Conservation (phyloP, 352 stramenopile species). For the Phytophthora sp. region DNA sequence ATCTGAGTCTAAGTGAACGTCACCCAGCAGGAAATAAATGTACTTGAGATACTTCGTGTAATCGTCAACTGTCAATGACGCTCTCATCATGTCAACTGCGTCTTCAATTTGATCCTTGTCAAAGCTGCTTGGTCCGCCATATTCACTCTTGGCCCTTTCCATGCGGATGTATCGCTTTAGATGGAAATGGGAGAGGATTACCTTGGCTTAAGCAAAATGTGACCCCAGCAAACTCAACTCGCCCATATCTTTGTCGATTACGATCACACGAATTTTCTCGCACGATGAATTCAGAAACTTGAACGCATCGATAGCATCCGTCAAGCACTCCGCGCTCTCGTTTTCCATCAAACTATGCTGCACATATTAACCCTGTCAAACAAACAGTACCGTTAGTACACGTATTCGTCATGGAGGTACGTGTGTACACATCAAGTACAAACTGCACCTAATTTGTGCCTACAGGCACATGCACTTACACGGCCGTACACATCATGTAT, state of each 20-base stretch:
- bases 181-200: conserved; percentile 3
- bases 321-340: not conserved
- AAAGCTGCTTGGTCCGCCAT: not conserved
- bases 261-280: not conserved
- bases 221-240: not conserved
- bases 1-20: not conserved
- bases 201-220: not conserved
- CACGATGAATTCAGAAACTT: not conserved
- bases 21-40: not conserved
- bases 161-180: not conserved
- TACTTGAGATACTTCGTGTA: not conserved
- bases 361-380: not conserved
- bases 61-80: not conserved
- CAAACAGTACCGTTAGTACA: not conserved
- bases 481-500: not conserved
- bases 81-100: not conserved
- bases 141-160: not conserved
- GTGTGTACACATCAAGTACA: not conserved
- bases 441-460: not conserved
- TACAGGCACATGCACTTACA: not conserved
- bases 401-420: not conserved
- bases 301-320: not conserved
- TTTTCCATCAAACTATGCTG: conserved; percentile 2
- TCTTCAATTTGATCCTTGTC: not conserved
- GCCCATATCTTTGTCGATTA: conserved; percentile 1